These are phyloP conservation scores for Puccinellia tenuiflora DNA, from an alignment of 176 grass and related monocot species.

Conservation along the genomic window DNA sequence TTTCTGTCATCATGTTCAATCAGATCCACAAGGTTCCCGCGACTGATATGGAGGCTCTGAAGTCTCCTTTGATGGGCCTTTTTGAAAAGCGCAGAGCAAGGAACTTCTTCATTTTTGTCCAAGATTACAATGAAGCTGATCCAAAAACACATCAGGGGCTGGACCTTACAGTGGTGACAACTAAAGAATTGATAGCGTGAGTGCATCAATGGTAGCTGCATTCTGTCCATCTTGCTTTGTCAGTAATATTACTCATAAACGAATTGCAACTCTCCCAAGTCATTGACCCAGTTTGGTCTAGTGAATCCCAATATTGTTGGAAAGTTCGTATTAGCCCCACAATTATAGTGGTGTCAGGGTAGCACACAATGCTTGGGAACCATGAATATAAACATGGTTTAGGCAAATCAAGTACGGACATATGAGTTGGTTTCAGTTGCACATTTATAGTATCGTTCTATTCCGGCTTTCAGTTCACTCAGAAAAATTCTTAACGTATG, in stretches of 20 bases:
- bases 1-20: constrained; percentile 12
- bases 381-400: constrained; percentile 13
- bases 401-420: neutral
- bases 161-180: constrained; percentile 73
- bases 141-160: constrained; percentile 85
- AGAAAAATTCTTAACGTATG: neutral
- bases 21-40: constrained; percentile 95
- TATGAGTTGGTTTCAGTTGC: neutral
- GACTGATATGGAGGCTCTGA: constrained; percentile 90
- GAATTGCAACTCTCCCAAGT: constrained; percentile 8
- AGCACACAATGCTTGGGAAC: neutral
- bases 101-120: constrained; percentile 91
- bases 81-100: constrained; percentile 93
- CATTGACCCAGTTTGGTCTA: neutral
- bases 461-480: neutral
- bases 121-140: constrained; percentile 82
- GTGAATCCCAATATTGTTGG: neutral
- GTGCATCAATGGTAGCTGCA: constrained; percentile 21
- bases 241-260: neutral
- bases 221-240: neutral
- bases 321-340: neutral
- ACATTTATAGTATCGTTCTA: neutral
- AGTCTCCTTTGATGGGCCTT: constrained; percentile 88
- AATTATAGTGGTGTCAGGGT: neutral
- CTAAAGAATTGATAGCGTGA: constrained; percentile 75